These are phyloP conservation scores for Diutina sp. DNA, from an alignment of 1,139 yeast genomes.

Conservation along the genomic window DNA sequence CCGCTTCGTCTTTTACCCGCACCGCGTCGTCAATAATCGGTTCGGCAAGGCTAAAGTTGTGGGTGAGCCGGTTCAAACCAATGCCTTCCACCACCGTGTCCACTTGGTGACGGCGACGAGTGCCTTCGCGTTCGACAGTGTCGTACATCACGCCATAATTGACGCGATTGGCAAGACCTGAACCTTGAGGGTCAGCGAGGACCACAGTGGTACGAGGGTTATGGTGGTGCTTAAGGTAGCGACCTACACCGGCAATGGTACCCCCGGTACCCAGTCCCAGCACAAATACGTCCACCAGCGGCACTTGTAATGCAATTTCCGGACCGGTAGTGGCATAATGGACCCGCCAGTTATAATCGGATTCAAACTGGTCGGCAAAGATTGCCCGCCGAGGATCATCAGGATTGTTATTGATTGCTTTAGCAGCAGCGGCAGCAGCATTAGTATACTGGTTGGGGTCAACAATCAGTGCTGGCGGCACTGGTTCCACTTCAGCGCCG, in stretches of 20 bases:
- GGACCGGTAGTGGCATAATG: slow-evolving; percentile 87
- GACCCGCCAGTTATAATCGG: slow-evolving; percentile 77
- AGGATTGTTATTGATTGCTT: slow-evolving; percentile 31
- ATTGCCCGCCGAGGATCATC: slow-evolving; percentile 39
- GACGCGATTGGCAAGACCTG: slow-evolving; percentile 77
- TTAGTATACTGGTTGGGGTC: slow-evolving; percentile 91
- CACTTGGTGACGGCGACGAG: slow-evolving; percentile 89
- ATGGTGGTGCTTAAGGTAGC: slow-evolving; percentile 45
- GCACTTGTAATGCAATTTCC: slow-evolving; percentile 64
- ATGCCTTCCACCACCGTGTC: slow-evolving; percentile 93
- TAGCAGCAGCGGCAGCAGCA: slow-evolving; percentile 61
- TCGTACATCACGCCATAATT: slow-evolving; percentile 93
- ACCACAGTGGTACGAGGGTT: slow-evolving; percentile 25
- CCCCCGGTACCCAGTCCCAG: slow-evolving; percentile 71
- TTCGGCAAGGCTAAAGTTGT: slow-evolving; percentile 67
- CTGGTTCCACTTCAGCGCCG: slow-evolving; percentile 83
- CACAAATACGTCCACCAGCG: slow-evolving; percentile 61
- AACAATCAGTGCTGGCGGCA: slow-evolving; percentile 89
- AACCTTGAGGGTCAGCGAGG: slow-evolving; percentile 92
- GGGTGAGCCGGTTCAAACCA: slow-evolving; percentile 78
- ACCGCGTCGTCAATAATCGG: slow-evolving; percentile 62
- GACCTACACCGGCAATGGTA: slow-evolving; percentile 81
- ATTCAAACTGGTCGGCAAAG: slow-evolving; percentile 94
- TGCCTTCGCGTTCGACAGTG: slow-evolving; percentile 78
- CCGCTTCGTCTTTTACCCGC: slow-evolving; percentile 68